phyloP scores from a whole-genome alignment of 2,329 filamentous ascomycete species.

The Anisogramma anomala region DNA sequence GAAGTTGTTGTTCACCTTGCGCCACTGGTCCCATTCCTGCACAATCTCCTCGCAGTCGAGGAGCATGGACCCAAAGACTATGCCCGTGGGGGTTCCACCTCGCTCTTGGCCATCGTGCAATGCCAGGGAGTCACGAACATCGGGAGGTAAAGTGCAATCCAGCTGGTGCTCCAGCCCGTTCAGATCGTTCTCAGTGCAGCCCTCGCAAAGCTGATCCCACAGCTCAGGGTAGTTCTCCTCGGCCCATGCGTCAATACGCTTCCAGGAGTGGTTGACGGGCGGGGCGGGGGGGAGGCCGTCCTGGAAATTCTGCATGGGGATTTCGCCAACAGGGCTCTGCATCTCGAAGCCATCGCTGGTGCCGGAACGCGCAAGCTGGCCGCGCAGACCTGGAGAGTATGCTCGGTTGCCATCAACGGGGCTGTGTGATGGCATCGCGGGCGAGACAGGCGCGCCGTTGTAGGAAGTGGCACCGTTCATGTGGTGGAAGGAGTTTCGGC shows the following conservation, averaged over 20 bases:
- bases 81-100: conserved; percentile 77
- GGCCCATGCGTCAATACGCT: conserved; percentile 83
- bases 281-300: conserved; percentile 85
- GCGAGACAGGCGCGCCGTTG: conserved; percentile 41
- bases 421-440: conserved; percentile 35
- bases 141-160: conserved; percentile 84
- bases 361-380: conserved; percentile 56
- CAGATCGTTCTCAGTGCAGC: conserved; percentile 84
- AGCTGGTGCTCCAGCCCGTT: conserved; percentile 95
- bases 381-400: conserved; percentile 84
- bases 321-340: conserved; percentile 61
- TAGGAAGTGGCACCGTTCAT: conserved; percentile 48
- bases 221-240: conserved; percentile 94
- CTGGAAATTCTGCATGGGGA: conserved; percentile 91
- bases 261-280: conserved; percentile 82
- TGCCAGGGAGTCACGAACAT: conserved; percentile 83
- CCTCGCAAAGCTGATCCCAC: conserved; percentile 84
- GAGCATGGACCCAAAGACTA: conserved; percentile 89
- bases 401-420: conserved; percentile 50
- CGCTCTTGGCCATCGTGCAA: conserved; percentile 96
- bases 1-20: conserved; percentile 82
- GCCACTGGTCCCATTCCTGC: conserved; percentile 96
- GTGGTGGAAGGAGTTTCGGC: conserved; percentile 38
- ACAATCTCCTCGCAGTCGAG: conserved; percentile 97
- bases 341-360: conserved; percentile 58